Evolutionary conservation across 257 asterid genomes (phyloP).

Genomic region (Nicotiana obtusifolia): DNA sequence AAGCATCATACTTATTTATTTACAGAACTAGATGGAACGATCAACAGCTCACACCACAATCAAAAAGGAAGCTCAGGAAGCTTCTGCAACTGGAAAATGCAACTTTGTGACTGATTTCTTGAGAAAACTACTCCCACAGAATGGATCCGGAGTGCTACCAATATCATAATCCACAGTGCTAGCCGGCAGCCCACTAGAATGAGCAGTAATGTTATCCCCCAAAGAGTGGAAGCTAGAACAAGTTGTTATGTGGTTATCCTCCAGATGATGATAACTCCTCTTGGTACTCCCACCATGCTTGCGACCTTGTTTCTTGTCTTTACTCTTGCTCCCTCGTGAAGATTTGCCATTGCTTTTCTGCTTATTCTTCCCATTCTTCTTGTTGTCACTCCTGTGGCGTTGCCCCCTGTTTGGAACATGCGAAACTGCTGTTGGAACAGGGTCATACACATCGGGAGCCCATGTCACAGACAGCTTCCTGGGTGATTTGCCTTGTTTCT

Average conservation of each 20-base stretch:
- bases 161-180: constrained; percentile 21
- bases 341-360: constrained; percentile 60
- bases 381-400: constrained; percentile 43
- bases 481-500: constrained; percentile 54
- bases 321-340: constrained; percentile 63
- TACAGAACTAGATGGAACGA: background rate
- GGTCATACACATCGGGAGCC: constrained; percentile 96
- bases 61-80: constrained; percentile 15
- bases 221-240: constrained; percentile 4
- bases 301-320: constrained; percentile 67
- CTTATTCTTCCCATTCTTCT: constrained; percentile 64
- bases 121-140: constrained; percentile 48
- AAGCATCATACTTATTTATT: constrained; percentile 14
- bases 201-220: background rate
- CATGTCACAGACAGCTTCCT: constrained; percentile 61
- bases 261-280: constrained; percentile 38
- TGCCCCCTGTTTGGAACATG: constrained; percentile 61
- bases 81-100: constrained; percentile 47
- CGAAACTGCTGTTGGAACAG: constrained; percentile 74
- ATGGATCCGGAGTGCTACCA: constrained; percentile 22
- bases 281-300: constrained; percentile 36
- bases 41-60: background rate
- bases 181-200: constrained; percentile 19
- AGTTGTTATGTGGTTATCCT: constrained; percentile 15
- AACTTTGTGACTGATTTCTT: constrained; percentile 26